Conservation (phyloP, 2,329 filamentous ascomycete species). For the Mariannaea sp. region DNA sequence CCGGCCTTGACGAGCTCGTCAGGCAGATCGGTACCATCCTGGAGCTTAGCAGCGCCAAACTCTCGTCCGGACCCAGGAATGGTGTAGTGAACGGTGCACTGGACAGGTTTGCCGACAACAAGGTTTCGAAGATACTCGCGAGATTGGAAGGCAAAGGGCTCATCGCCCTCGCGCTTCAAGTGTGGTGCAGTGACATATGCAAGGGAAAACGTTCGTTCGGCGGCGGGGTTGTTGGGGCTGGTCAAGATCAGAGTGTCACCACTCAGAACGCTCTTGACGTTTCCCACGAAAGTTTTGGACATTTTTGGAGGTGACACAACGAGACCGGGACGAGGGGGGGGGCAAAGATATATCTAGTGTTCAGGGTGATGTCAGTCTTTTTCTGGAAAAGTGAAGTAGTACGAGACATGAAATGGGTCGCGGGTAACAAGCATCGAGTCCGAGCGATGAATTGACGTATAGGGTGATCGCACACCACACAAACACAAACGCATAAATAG, state of each 20-base stretch:
- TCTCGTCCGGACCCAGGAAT: constrained; percentile 85
- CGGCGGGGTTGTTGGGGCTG: constrained; percentile 77
- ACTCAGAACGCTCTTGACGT: constrained; percentile 92
- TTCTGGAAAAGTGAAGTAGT: neutral
- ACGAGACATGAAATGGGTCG: neutral
- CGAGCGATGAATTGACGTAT: no score
- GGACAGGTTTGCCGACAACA: constrained; percentile 82
- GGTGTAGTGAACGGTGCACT: constrained; percentile 85
- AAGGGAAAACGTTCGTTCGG: constrained; percentile 86
- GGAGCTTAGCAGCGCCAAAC: constrained; percentile 80
- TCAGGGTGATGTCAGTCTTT: constrained; percentile 23
- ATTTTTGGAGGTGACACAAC: constrained; percentile 44
- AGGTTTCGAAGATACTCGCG: constrained; percentile 88
- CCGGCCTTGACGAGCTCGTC: constrained; percentile 85
- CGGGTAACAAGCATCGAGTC: neutral
- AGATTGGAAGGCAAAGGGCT: constrained; percentile 91
- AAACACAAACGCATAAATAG: neutral
- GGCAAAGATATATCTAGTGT: no score
- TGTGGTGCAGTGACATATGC: constrained; percentile 92
- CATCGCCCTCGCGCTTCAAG: constrained; percentile 85
- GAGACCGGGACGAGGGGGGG: constrained; percentile 28
- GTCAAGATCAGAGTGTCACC: constrained; percentile 89
- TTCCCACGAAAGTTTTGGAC: constrained; percentile 65
- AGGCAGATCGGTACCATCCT: constrained; percentile 76
- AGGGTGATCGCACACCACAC: neutral